A percentile compares a stretch with the other conserved stretches of the same genome.
Evolutionary conservation across 192 early-diverging fungal species (phyloP).

Genomic region (Podila horticola): DNA sequence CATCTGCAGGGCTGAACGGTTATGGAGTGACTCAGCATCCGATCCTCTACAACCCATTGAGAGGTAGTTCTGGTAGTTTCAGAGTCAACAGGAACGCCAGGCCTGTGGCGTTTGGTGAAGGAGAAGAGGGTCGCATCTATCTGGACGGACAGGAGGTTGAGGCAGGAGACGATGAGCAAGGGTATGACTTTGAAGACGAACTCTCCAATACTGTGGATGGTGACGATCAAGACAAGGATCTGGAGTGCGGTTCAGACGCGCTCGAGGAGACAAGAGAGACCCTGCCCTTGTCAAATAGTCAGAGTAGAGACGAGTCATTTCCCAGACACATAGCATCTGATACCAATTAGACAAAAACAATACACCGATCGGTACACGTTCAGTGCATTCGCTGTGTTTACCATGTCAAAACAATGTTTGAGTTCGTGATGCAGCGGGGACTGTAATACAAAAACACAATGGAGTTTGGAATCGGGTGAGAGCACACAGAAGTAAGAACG

Average conservation of each 20-base stretch:
- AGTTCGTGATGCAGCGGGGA: no score
- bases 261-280: no score
- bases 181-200: background rate
- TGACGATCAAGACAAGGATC: background rate
- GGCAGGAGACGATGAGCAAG: background rate
- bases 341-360: no score
- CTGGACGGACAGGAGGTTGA: conserved; percentile 22
- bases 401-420: no score
- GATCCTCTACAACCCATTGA: conserved; percentile 42
- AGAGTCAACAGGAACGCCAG: conserved; percentile 24
- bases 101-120: conserved; percentile 29
- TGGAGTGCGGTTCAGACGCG: background rate
- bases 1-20: background rate
- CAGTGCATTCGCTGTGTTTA: no score
- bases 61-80: conserved; percentile 46
- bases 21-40: conserved; percentile 31
- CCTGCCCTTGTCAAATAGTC: no score
- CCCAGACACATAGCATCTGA: no score
- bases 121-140: conserved; percentile 31
- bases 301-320: no score
- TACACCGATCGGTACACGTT: no score
- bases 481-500: no score
- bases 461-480: no score
- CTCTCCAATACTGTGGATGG: background rate
- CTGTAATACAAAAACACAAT: no score